These are phyloP conservation scores for Lotus japonicus DNA, from an alignment of 306 rosid genomes.

Conservation along the genomic window DNA sequence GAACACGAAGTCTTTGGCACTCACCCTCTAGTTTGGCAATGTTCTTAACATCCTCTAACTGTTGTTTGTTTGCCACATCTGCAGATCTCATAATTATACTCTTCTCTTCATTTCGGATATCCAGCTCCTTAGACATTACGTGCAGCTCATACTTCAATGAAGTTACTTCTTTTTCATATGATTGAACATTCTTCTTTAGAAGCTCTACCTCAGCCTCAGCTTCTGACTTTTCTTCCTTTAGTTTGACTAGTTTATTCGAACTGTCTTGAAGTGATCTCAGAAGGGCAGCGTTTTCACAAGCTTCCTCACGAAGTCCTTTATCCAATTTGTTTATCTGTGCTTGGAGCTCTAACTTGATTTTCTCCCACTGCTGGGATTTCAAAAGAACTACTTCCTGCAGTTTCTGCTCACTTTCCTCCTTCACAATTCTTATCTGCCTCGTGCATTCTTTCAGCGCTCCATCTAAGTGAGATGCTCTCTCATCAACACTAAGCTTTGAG, in stretches of 20 bases:
- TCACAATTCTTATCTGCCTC: constrained; percentile 68
- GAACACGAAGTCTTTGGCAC: constrained; percentile 78
- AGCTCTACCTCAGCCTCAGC: constrained; percentile 71
- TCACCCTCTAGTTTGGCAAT: constrained; percentile 79
- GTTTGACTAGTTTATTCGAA: constrained; percentile 55
- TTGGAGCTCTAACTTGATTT: constrained; percentile 68
- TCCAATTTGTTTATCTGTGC: constrained; percentile 53
- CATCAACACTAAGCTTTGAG: constrained; percentile 66
- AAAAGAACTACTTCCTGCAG: constrained; percentile 60
- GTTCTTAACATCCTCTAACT: constrained; percentile 61
- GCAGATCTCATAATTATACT: constrained; percentile 81
- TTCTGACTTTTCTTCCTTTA: constrained; percentile 69
- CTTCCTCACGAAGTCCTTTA: constrained; percentile 60
- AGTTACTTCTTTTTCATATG: constrained; percentile 68
- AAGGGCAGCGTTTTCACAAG: constrained; percentile 54
- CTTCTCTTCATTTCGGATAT: constrained; percentile 92
- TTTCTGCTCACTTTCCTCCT: constrained; percentile 76
- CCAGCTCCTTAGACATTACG: constrained; percentile 72
- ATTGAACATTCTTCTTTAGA: constrained; percentile 51
- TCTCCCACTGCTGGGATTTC: constrained; percentile 72
- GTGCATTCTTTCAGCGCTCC: constrained; percentile 89
- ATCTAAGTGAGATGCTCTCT: constrained; percentile 72
- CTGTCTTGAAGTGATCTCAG: constrained; percentile 75
- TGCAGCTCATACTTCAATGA: constrained; percentile 81
- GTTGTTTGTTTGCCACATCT: constrained; percentile 70